Base-by-base conservation (phyloP, 331 rosid species). In the Acacia concinna region DNA sequence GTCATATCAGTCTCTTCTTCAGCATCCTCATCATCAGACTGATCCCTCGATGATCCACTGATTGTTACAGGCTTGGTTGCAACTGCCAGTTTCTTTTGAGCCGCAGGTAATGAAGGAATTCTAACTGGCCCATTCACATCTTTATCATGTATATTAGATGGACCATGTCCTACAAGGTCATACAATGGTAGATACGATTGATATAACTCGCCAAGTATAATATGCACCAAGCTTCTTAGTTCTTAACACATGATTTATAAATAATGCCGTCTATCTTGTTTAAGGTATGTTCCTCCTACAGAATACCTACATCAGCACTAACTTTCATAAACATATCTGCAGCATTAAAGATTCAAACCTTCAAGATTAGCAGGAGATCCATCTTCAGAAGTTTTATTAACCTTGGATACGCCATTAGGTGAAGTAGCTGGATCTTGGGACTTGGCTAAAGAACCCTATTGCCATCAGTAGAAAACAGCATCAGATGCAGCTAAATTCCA, bases 11-110 rank as follows among this genome's bases (percentile, higher is more conserved):
- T 90, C 82, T 96, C 99, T 84, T 91, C 97, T 56, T 92, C 99
- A 60, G 81, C 77, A 41, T 96, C 99, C 17, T 96, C 99, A 3
- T 93, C 97, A 34, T 96, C 97, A 5, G 97, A 86, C 76, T 6
- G 93, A 10, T 96, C 99, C 86, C 92, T 86, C 49, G 99, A 96
- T 64, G 99, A 96, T 73, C 92, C 97, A 87, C 99, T 93, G 51
- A 91, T 89, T 64, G 91, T 74, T 38, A n/a, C n/a, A n/a, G 88
- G 84, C 85, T 84, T 83, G 69, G 60, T 8, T 38, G 83, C 81
- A 79, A 77, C 83, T 77, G 30, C 86, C 21, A 92, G 59, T 79
- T 80, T 88, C 81, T 81, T 86, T 77, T 86, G 90, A 67, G 57
- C 49, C 38, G 86, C 23, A 59, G 91, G 89, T 52, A 85, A 78